Conservation (phyloP, 2,329 filamentous ascomycete genomes). For the Phoma herbarum region DNA sequence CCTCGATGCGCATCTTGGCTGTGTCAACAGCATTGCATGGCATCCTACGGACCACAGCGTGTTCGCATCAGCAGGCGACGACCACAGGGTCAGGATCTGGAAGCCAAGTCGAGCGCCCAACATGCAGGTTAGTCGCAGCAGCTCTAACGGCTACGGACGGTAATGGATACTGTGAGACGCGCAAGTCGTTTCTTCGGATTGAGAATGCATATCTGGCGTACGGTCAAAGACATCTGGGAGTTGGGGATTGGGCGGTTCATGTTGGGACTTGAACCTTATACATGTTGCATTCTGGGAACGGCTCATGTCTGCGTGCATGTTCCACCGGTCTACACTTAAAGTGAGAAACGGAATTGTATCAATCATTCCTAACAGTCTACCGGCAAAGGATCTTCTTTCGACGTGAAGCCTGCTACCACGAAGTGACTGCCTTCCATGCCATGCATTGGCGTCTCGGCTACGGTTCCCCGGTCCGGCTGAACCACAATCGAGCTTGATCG, state of each 20-base stretch:
- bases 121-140: slow-evolving; percentile 17
- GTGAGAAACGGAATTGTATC: slow-evolving; percentile 7
- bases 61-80: slow-evolving; percentile 92
- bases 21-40: slow-evolving; percentile 89
- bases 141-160: slow-evolving; percentile 35
- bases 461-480: not conserved
- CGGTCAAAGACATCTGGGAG: slow-evolving; percentile 3
- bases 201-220: slow-evolving; percentile 18
- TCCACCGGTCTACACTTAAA: slow-evolving; percentile 8
- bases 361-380: not conserved
- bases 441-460: not conserved
- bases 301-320: slow-evolving; percentile 16
- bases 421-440: not conserved
- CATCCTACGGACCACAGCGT: slow-evolving; percentile 82
- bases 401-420: not conserved
- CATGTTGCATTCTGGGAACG: slow-evolving; percentile 15
- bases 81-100: slow-evolving; percentile 83
- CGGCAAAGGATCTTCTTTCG: not conserved
- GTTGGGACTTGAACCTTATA: not conserved
- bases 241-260: not conserved
- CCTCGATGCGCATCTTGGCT: slow-evolving; percentile 77
- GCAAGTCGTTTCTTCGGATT: not conserved
- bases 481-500: not conserved
- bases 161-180: slow-evolving; percentile 11
- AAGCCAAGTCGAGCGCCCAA: slow-evolving; percentile 34